Conservation (phyloP, 2,329 filamentous ascomycete genomes). For the Ceratocystiopsis sp. region DNA sequence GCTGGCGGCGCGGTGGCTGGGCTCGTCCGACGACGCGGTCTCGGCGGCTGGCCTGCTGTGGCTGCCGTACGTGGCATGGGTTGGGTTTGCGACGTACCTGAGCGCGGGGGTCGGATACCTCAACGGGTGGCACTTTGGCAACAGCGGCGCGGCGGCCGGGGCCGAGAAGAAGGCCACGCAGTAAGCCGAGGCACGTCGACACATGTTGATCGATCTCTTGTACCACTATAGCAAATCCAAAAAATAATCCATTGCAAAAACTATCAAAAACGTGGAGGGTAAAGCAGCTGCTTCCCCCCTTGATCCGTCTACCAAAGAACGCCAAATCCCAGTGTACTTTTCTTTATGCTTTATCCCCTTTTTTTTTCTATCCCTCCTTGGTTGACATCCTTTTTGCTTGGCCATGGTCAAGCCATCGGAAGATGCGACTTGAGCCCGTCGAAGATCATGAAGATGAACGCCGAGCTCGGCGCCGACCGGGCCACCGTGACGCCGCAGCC, state of each 20-base stretch:
- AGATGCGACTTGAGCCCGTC: constrained; percentile 65
- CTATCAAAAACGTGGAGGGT: background rate
- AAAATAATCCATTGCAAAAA: background rate
- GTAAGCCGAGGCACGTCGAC: background rate
- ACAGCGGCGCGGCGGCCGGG: background rate
- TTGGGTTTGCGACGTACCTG: constrained; percentile 76
- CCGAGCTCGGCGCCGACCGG: constrained; percentile 83
- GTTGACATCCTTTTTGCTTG: background rate
- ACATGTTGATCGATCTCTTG: no score
- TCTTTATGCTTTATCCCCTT: no score
- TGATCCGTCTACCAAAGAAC: no score
- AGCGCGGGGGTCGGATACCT: constrained; percentile 50
- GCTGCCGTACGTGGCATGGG: constrained; percentile 71
- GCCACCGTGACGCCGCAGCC: constrained; percentile 88
- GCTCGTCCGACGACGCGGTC: background rate
- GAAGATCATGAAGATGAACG: constrained; percentile 93
- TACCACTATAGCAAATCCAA: no score
- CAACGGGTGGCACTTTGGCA: constrained; percentile 40
- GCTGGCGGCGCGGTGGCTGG: constrained; percentile 52
- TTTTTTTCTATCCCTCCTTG: no score
- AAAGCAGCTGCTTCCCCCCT: no score
- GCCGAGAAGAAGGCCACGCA: constrained; percentile 13
- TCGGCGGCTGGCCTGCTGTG: constrained; percentile 52
- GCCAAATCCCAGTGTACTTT: no score
- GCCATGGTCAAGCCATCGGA: constrained; percentile 22